Base-by-base conservation (phyloP, 768 basidiomycete genomes). In the Agaricus sinodeliciosus region DNA sequence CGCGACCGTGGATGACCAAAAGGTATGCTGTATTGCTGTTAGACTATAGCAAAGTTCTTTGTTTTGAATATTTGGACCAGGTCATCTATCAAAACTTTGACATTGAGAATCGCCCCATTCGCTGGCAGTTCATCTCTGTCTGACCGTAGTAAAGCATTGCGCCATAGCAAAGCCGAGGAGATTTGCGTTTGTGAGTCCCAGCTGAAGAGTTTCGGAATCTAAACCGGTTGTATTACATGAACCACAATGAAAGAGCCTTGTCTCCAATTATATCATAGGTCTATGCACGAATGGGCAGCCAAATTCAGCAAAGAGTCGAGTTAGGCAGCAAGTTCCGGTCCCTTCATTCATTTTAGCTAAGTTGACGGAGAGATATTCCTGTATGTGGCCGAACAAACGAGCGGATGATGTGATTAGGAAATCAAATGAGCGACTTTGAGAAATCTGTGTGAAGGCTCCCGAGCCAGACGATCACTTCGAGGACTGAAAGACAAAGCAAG, bases 61-160 rank as follows among this genome's bases (percentile, higher is more conserved):
- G 11, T n/a, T 13, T 9, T 50, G 28, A 47, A 8, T 27, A 16
- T 35, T 8, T 13, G 9, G 18, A 34, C 7, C 18, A 50, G 49
- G n/a, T 50, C 31, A 15, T 22, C 31, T 11, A 50, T 39, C 18
- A 16, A 35, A 15, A n/a, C 49, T 1, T 50, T n/a, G n/a, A n/a
- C n/a, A n/a, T n/a, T n/a, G n/a, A n/a, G n/a, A n/a, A n/a, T n/a
- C n/a, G n/a, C n/a, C n/a, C n/a, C n/a, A n/a, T n/a, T n/a, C 26
- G 31, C 16, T 50, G 49, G 49, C 27, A 50, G 39, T 50, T 50
- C 40, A 42, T 42, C 19, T 40, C 49, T 3, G 49, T n/a, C 1
- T 4, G 12, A 34, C 18, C 12, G 48, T 27, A 49, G n/a, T 49
- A 18, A 4, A 0, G 31, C 11, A 13, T n/a, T 37, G 36, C 5